phyloP scores from a whole-genome alignment of 768 basidiomycete species.

The Kwoniella sp. region DNA sequence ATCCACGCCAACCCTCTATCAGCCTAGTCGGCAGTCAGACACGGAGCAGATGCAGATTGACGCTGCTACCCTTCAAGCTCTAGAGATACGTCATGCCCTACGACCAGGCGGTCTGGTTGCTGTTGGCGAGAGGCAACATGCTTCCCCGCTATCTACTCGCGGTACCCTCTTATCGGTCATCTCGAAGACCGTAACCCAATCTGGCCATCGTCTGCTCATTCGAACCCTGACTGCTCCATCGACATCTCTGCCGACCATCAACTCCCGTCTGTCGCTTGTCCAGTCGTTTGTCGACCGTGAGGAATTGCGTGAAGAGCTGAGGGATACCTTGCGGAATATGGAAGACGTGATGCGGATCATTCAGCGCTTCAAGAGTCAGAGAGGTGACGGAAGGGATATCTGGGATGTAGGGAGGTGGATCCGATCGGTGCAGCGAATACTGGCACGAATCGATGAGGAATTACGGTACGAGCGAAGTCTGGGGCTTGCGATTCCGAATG shows the following conservation, averaged over 20 bases:
- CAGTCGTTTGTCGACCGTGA: conserved; percentile 44
- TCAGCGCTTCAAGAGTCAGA: conserved; percentile 43
- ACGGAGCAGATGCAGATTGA: conserved; percentile 52
- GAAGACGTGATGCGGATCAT: conserved; percentile 51
- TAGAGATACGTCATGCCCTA: conserved; percentile 53
- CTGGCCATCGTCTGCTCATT: conserved; percentile 51
- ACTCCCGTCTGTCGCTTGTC: conserved; percentile 44
- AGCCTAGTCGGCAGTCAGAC: conserved; percentile 38
- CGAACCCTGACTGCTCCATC: conserved; percentile 51
- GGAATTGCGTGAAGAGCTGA: conserved; percentile 45
- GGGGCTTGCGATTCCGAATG: background rate
- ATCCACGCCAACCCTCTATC: conserved; percentile 40
- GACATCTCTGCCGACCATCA: conserved; percentile 39
- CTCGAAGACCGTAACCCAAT: conserved; percentile 44
- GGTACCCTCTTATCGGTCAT: conserved; percentile 54
- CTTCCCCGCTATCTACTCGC: conserved; percentile 39
- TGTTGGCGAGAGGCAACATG: conserved; percentile 16
- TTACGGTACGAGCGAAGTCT: conserved; percentile 14
- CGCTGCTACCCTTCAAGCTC: conserved; percentile 52
- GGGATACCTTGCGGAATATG: conserved; percentile 33
- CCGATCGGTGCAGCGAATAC: conserved; percentile 30
- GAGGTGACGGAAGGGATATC: conserved; percentile 46
- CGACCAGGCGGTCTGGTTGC: conserved; percentile 37
- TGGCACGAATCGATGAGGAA: conserved; percentile 28
- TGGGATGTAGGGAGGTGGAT: conserved; percentile 48